A percentile compares a stretch with the other conserved stretches of the same genome.
Evolutionary conservation across 805 yeast genomes (phyloP).

Genomic region (Candida namnaoensis): DNA sequence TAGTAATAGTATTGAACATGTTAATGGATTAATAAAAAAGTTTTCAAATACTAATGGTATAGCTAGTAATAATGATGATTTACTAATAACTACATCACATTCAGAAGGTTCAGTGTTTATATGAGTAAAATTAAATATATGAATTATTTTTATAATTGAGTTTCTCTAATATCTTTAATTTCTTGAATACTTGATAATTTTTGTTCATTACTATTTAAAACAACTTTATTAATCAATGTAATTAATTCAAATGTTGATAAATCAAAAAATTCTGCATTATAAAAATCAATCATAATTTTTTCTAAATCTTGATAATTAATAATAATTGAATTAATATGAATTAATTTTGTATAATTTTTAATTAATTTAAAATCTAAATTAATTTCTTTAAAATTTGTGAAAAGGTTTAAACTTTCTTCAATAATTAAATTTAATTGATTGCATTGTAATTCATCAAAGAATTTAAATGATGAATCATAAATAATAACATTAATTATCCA

Average conservation of each 20-base stretch:
- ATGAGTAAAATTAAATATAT: too few relatives aligned
- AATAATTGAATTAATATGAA: conserved; percentile 13
- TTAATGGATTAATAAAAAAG: too few relatives aligned
- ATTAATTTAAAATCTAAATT: conserved; percentile 1
- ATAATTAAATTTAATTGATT: conserved; percentile 12
- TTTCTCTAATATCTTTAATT: conserved; percentile 42
- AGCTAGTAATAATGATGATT: too few relatives aligned
- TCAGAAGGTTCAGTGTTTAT: too few relatives aligned
- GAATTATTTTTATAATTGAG: conserved; percentile 19
- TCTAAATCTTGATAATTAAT: conserved; percentile 23
- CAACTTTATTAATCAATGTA: conserved; percentile 25
- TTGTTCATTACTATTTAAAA: conserved; percentile 28
- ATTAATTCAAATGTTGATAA: conserved; percentile 27
- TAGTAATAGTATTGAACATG: too few relatives aligned
- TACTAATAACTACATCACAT: too few relatives aligned
- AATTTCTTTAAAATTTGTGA: neutral
- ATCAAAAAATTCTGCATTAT: conserved; percentile 30
- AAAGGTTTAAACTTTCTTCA: conserved; percentile 6
- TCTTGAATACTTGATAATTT: conserved; percentile 26
- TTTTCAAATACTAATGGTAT: too few relatives aligned
- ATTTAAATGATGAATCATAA: neutral
- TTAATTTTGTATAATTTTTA: conserved; percentile 12
- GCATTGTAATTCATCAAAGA: conserved; percentile 15
- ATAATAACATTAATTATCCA: conserved; percentile 9
- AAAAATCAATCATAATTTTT: conserved; percentile 30